Evolutionary conservation across 768 basidiomycete genomes (phyloP).

Genomic region (Agaricus subrufescens): DNA sequence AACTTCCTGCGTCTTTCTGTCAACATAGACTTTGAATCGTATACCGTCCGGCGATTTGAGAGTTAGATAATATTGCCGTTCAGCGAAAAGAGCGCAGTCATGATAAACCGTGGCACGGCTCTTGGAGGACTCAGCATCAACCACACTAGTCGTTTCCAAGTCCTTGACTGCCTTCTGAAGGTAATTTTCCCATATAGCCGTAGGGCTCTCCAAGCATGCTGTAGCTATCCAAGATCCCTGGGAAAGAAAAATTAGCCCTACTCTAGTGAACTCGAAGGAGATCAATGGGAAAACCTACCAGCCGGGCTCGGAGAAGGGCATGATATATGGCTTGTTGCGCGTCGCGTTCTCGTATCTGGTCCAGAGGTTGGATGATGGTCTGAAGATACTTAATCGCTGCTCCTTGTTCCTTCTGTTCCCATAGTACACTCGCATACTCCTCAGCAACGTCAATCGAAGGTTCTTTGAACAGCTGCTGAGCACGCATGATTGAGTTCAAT

Average conservation of each 20-base stretch:
- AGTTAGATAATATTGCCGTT: constrained; percentile 76
- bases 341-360: constrained; percentile 1
- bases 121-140: constrained; percentile 5
- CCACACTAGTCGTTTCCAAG: constrained; percentile 15
- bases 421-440: constrained; percentile 88
- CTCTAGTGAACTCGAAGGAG: background rate
- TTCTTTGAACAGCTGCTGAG: constrained; percentile 52
- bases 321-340: constrained; percentile 25
- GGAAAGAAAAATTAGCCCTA: background rate
- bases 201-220: constrained; percentile 77
- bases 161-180: constrained; percentile 58
- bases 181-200: constrained; percentile 61
- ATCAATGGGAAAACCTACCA: constrained; percentile 41
- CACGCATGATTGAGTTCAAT: constrained; percentile 77
- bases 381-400: constrained; percentile 74
- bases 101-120: constrained; percentile 61
- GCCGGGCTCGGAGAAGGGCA: constrained; percentile 44
- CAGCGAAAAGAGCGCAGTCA: constrained; percentile 86
- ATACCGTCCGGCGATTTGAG: constrained; percentile 64
- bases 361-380: constrained; percentile 21
- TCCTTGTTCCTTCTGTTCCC: constrained; percentile 82
- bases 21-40: constrained; percentile 65
- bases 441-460: constrained; percentile 53
- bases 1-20: constrained; percentile 73
- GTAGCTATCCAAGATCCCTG: constrained; percentile 91